Base-by-base conservation (phyloP, 345 rosid species). In the Lepidium aucheri region DNA sequence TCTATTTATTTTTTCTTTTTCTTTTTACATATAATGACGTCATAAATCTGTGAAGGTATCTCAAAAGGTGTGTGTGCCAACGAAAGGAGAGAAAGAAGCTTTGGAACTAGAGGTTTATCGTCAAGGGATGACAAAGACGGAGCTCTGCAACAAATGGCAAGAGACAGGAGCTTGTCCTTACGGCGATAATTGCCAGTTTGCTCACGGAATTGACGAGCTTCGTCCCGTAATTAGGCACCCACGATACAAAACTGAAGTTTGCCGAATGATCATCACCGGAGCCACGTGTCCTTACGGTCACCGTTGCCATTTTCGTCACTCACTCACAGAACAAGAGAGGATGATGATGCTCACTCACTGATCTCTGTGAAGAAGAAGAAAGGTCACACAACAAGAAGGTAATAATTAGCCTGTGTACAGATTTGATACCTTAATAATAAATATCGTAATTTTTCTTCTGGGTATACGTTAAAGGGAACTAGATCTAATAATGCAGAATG, bases 81-180 rank as follows among this genome's bases (percentile, higher is more conserved):
- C 74, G 0, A 70, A 71, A 74, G 64, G 76, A 73, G 83, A 82
- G 52, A 80, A 79, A 52, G 85, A 81, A 69, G 80, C 84, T 5
- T 42, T 78, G 36, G 95, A 86, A 63, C 62, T 84, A 32, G 90
- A 91, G 47, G 86, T 83, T 7, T 86, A 81, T 79, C 85, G 80
- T 67, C 95, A 90, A 78, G 99, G 99, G 57, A 84, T 76, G 95
- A 65, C 57, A 65, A 90, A 88, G 84, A 94, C 97, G 33, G 97
- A 94, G 81, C 82, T 94, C 0, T 90, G 97, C 83, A 87, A 94
- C 85, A 94, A 90, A 60, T 94, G 99, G 99, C 89, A 94, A 75
- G 87, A 88, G 82, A 90, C 86, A 0, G 93, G 96, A n/a, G 50
- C 78, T n/a, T 90, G 97, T 54, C 88, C 90, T 8, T 88, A 90